Conservation (phyloP, 139 green algal genomes). For the Coelastrella sp. region DNA sequence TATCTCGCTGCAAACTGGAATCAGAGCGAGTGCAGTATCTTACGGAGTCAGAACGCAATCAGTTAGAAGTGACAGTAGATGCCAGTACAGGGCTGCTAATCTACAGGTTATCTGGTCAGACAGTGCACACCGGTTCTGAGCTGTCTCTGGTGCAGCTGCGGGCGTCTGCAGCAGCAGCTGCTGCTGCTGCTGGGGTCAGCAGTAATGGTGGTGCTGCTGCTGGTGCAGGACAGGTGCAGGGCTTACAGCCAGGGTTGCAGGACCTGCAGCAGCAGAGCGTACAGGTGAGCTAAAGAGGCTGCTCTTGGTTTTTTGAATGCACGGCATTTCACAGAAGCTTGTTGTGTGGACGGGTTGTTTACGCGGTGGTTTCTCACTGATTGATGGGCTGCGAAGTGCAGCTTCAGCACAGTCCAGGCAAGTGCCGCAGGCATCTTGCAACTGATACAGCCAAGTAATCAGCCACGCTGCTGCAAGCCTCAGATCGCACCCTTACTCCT, state of each 20-base stretch:
- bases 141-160: conserved; percentile 34
- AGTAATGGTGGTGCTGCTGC: conserved; percentile 7
- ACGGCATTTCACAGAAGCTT: neutral
- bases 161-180: neutral
- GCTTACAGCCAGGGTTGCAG: neutral
- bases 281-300: neutral
- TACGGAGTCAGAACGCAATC: conserved; percentile 52
- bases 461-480: too few species aligned
- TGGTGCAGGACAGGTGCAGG: neutral
- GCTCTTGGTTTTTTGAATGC: neutral
- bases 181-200: neutral
- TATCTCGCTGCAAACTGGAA: conserved; percentile 64
- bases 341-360: too few species aligned
- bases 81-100: conserved; percentile 47
- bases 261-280: neutral
- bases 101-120: conserved; percentile 53
- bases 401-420: too few species aligned
- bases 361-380: too few species aligned
- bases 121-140: conserved; percentile 62
- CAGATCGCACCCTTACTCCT: too few species aligned
- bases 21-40: conserved; percentile 70
- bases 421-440: too few species aligned
- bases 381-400: too few species aligned
- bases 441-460: too few species aligned
- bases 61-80: conserved; percentile 64